Percentiles rank a stretch among this genome's conserved stretches.
phyloP scores from a whole-genome alignment of 2,329 filamentous ascomycete species.

The Beauveria bassiana region DNA sequence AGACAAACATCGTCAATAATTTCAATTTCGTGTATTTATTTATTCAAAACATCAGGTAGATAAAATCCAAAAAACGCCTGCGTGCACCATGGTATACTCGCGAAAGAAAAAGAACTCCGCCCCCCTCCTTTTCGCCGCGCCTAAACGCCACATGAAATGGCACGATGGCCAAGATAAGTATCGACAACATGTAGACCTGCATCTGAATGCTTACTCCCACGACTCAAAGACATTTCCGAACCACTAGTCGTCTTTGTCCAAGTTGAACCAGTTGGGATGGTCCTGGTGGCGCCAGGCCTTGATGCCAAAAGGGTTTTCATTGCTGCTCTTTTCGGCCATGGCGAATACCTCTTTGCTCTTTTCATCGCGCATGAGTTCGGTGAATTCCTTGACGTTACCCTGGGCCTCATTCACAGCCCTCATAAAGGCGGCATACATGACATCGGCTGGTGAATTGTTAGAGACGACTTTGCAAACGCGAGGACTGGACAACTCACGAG shows the following conservation, averaged over 20 bases:
- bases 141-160: not conserved
- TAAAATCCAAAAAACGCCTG: not conserved
- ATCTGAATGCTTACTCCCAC: not conserved
- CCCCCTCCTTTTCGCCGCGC: too few relatives aligned
- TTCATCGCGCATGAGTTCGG: slow-evolving; percentile 37
- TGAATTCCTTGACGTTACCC: slow-evolving; percentile 45
- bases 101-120: not conserved
- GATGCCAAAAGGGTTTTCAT: slow-evolving; percentile 48
- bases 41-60: not conserved
- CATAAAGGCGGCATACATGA: slow-evolving; percentile 38
- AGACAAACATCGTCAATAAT: too few relatives aligned
- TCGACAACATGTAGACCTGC: not conserved
- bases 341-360: slow-evolving; percentile 42
- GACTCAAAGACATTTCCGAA: not conserved
- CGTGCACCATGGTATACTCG: not conserved
- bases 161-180: not conserved
- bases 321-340: slow-evolving; percentile 44
- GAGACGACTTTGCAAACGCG: not conserved
- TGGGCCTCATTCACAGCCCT: slow-evolving; percentile 39
- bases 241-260: slow-evolving; percentile 18
- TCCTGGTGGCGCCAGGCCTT: slow-evolving; percentile 52
- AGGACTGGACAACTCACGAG: slow-evolving; percentile 34
- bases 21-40: too few relatives aligned
- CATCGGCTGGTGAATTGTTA: slow-evolving; percentile 35
- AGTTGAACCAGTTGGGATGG: slow-evolving; percentile 49